Conservation (phyloP, 192 early-diverging fungal species). For the Podila epigama region DNA sequence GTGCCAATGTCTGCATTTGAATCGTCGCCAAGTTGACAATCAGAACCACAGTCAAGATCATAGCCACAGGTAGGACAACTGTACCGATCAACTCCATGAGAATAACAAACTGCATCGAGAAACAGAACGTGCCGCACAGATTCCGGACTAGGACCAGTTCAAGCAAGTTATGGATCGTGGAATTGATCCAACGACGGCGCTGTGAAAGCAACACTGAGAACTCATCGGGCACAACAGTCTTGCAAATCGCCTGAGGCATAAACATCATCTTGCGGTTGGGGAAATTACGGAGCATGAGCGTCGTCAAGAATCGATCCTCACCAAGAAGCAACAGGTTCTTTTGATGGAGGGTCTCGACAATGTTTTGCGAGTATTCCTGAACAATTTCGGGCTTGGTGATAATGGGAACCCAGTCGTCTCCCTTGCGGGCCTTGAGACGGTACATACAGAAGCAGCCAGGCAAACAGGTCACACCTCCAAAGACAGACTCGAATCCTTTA, state of each 20-base stretch:
- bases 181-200: conserved; percentile 96
- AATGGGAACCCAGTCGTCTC: conserved; percentile 82
- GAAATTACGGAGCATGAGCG: conserved; percentile 88
- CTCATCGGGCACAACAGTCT: conserved; percentile 85
- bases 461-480: conserved; percentile 98
- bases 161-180: conserved; percentile 93
- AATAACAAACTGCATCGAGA: conserved; percentile 90
- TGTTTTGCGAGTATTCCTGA: conserved; percentile 84
- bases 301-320: conserved; percentile 91
- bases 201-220: conserved; percentile 88
- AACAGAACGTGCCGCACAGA: conserved; percentile 97
- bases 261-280: conserved; percentile 90
- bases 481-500: conserved; percentile 94
- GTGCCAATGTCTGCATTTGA: conserved; percentile 60
- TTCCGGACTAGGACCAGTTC: conserved; percentile 92
- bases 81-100: conserved; percentile 82
- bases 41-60: conserved; percentile 73
- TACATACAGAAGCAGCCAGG: conserved; percentile 99
- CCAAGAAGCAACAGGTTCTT: conserved; percentile 91
- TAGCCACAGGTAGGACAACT: conserved; percentile 76
- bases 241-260: conserved; percentile 84
- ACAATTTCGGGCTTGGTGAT: conserved; percentile 91
- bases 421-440: conserved; percentile 88
- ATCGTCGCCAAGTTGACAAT: conserved; percentile 63
- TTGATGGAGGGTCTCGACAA: conserved; percentile 82